A percentile compares a stretch with the other conserved stretches of the same genome.
Conservation (phyloP, 176 grass and related monocot genomes). For the Rhipidocladum racemiflorum region DNA sequence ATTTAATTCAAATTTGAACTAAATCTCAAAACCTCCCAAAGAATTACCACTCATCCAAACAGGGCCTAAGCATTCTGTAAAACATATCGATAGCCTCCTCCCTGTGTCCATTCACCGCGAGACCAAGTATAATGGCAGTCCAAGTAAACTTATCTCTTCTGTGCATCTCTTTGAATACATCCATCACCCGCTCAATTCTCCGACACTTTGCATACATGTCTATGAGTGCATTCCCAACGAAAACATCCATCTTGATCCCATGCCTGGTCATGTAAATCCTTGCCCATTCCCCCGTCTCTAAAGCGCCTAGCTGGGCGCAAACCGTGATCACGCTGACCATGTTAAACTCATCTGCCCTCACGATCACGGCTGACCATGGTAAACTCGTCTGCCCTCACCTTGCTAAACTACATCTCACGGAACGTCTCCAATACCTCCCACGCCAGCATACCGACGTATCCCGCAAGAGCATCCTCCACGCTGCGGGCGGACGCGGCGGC, state of each 20-base stretch:
- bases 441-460: constrained; percentile 55
- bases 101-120: constrained; percentile 63
- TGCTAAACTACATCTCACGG: constrained; percentile 50
- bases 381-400: constrained; percentile 49
- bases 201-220: constrained; percentile 90
- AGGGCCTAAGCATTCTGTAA: constrained; percentile 56
- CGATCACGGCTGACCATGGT: constrained; percentile 74
- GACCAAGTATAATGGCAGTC: constrained; percentile 63
- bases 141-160: constrained; percentile 63
- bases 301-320: constrained; percentile 75
- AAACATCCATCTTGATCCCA: constrained; percentile 57
- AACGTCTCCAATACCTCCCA: constrained; percentile 65
- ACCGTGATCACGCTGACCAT: constrained; percentile 73
- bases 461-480: constrained; percentile 31
- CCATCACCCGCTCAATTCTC: constrained; percentile 39
- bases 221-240: constrained; percentile 65
- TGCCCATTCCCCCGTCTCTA: constrained; percentile 75
- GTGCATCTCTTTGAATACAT: constrained; percentile 67
- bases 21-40: too few relatives aligned
- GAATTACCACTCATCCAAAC: too few relatives aligned
- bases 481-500: not conserved
- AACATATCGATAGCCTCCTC: constrained; percentile 67
- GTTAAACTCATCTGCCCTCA: constrained; percentile 57
- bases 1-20: too few relatives aligned
- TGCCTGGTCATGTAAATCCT: constrained; percentile 69